Evolutionary conservation across 345 rosid species (phyloP), one percentile per base, ranked within the genome.

Genomic region (Isatis tinctoria): DNA sequence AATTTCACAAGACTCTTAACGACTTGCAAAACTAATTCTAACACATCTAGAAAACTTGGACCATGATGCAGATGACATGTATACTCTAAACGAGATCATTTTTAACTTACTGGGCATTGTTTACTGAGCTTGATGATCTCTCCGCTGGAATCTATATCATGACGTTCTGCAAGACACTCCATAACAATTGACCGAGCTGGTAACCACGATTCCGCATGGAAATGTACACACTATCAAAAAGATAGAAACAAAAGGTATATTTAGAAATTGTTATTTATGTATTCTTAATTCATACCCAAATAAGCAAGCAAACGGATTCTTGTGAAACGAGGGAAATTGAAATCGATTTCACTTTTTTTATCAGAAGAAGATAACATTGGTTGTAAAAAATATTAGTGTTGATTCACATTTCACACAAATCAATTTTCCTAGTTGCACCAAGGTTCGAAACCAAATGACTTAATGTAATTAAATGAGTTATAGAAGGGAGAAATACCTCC

Each of bases 151-250:
- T 93, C 92, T 41, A 79, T 1, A 47, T 76, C 78, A 69, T 59
- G 65, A 78, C 97, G 84, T 28, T 79, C 80, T 44, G 80, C 70
- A 61, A 88, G 73, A 81, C 94, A 85, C 64, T 88, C 89, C 82
- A 86, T 84, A 33, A 89, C 93, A 70, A 91, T 86, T 59, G 92
- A 79, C n/a, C 87, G 84, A 47, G 94, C 96, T 44, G 96, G 97
- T 73, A 89, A 81, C 98, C 98, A 93, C 18, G 96, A 90, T 81
- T 77, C 87, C 10, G 87, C 85, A 54, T 87, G 87, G 78, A 77
- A 93, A 47, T 47, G 85, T 75, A 91, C 84, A 73, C 78, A 74
- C 92, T 89, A 82, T n/a, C 68, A 71, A 47, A 8, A 70, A 30
- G 20, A 40, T 56, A 51, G 65, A 5, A 83, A 5, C 53, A 74